Base-by-base conservation (phyloP, 2,329 filamentous ascomycete genomes). In the Orbilia quercus region DNA sequence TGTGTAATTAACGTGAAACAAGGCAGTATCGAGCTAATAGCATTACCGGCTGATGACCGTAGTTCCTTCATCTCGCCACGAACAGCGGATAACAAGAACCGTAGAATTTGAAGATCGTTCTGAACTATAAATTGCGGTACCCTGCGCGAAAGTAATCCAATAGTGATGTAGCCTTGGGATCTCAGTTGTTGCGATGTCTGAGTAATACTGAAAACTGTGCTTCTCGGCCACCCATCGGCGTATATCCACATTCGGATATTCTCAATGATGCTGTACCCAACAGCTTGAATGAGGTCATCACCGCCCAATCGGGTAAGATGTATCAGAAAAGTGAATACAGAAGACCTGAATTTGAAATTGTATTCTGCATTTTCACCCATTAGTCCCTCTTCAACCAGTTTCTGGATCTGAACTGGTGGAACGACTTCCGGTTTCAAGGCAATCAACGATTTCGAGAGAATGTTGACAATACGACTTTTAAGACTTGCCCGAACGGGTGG, bases 381-480 rank as follows among this genome's bases (percentile, higher is more conserved):
- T 14, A 73, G 38, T 2, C 69, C 69, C 22, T 73, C 69, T 40
- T 73, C 69, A 2, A 73, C 60, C 3, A 66, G 34, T 12, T 11
- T 55, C 18, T 73, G 69, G 18, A 73, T 47, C 38, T 57, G 48
- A 12, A 38, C 12, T 16, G 69, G 60, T 3, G 48, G 14, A 6
- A 73, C 18, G 11, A 62, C 40, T 23, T 73, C 60, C 28, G 23
- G 36, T n/a, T 73, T 73, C 48, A 73, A 62, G 16, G 69, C 69
- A 25, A 73, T 48, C 9, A 73, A 44, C 0, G 95, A 98, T 79
- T 90, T 96, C 40, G 89, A 88, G 9, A 98, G 83, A 47, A 95
- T 83, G 14, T 82, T 82, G 2, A 99, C 83, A 44, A 98, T 89
- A 75, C 90, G 90, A 42, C 90, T 90, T 74, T 91, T 88, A 45